Evolutionary conservation across 495 filamentous ascomycete species (phyloP).

Genomic region (Copromyces sp.): DNA sequence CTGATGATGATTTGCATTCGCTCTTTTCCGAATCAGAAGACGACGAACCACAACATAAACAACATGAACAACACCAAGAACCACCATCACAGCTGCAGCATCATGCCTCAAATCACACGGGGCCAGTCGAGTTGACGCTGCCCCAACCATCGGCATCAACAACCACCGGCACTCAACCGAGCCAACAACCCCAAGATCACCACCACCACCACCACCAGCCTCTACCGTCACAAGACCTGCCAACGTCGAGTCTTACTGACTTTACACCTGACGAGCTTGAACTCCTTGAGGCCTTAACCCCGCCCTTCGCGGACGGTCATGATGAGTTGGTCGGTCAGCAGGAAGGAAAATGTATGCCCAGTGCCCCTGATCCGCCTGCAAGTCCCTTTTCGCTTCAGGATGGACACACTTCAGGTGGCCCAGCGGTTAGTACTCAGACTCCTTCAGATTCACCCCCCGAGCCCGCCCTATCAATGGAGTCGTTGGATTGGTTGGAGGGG

Average conservation of each 20-base stretch:
- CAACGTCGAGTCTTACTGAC: conserved; percentile 1
- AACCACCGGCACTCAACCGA: neutral
- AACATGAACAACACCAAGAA: conserved; percentile 2
- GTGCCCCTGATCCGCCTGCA: conserved; percentile 19
- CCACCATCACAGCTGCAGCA: conserved; percentile 4
- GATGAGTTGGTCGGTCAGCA: neutral
- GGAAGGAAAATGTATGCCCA: conserved; percentile 6
- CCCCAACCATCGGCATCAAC: neutral
- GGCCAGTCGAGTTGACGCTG: neutral
- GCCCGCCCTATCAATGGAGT: neutral
- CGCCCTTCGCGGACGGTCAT: neutral
- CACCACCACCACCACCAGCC: neutral
- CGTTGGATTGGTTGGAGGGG: neutral
- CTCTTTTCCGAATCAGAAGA: conserved; percentile 14
- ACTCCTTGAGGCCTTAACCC: conserved; percentile 1
- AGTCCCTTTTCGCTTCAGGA: conserved; percentile 13
- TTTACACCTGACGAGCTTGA: neutral
- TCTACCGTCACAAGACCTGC: neutral
- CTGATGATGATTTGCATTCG: conserved; percentile 10
- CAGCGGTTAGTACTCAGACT: conserved; percentile 21
- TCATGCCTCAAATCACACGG: neutral
- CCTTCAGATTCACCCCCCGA: conserved; percentile 1
- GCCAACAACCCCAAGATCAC: neutral
- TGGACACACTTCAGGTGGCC: conserved; percentile 23
- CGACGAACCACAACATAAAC: neutral